phyloP scores from a whole-genome alignment of 2,329 filamentous ascomycete species.

The Colletotrichum nymphaeae region DNA sequence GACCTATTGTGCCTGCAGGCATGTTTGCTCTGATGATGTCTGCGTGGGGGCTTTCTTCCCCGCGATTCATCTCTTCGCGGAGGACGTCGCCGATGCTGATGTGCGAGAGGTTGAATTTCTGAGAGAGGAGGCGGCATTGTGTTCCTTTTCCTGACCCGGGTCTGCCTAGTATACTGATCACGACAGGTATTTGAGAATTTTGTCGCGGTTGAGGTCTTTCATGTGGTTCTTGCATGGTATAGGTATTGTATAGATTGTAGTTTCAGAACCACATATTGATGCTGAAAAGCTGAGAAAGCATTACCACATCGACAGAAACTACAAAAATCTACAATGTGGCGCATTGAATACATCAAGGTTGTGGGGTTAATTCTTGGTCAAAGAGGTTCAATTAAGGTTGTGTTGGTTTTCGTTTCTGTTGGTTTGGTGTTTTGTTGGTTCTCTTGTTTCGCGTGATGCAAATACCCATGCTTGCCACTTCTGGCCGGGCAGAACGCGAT shows the following conservation, averaged over 20 bases:
- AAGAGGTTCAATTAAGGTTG: neutral
- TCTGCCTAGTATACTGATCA: neutral
- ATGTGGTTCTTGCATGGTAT: neutral
- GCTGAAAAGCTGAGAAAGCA: too few species aligned
- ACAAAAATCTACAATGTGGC: too few species aligned
- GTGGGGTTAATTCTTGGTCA: too few species aligned
- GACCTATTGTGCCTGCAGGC: neutral
- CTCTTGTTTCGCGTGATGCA: neutral
- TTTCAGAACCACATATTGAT: too few species aligned
- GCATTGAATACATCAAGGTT: too few species aligned
- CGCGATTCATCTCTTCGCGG: neutral
- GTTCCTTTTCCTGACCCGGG: neutral
- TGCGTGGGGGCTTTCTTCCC: neutral
- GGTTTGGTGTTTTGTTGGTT: neutral
- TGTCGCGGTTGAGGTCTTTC: too few species aligned
- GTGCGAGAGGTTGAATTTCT: neutral
- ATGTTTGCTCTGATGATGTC: neutral
- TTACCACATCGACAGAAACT: too few species aligned
- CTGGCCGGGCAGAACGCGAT: neutral
- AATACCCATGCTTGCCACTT: neutral
- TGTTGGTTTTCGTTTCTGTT: neutral
- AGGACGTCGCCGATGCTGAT: neutral
- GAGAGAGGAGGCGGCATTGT: neutral
- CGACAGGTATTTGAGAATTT: neutral
- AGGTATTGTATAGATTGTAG: too few species aligned